Conservation (phyloP, 768 basidiomycete species). For the Aureoboletus auriporus region DNA sequence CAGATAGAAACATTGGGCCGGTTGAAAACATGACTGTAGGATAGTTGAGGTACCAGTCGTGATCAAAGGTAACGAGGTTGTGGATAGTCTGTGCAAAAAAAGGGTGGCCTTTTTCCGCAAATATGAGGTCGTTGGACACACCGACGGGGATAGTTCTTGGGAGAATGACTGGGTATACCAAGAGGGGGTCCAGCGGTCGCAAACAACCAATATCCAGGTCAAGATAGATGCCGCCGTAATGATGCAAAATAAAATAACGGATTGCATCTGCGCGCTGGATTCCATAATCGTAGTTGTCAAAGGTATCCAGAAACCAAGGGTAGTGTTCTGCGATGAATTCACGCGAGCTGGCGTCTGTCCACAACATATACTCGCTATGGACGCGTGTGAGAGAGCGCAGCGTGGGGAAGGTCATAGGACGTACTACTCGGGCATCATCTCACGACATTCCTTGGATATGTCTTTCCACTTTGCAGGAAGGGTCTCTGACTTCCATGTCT, state of each 20-base stretch:
- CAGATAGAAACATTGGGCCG: conserved; percentile 97
- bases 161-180: conserved; percentile 83
- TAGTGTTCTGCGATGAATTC: conserved; percentile 88
- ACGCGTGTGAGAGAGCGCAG: conserved; percentile 13
- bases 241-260: conserved; percentile 95
- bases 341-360: conserved; percentile 91
- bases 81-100: conserved; percentile 93
- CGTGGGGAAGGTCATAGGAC: conserved; percentile 31
- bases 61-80: conserved; percentile 87
- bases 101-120: conserved; percentile 78
- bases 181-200: conserved; percentile 79
- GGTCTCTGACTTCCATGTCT: conserved; percentile 94
- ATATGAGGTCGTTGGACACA: conserved; percentile 96
- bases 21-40: conserved; percentile 99
- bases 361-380: conserved; percentile 88
- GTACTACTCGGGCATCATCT: conserved; percentile 96
- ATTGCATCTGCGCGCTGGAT: conserved; percentile 98
- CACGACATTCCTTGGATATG: conserved; percentile 79
- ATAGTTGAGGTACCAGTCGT: conserved; percentile 93
- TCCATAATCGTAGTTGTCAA: conserved; percentile 84
- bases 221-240: conserved; percentile 93
- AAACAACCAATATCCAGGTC: conserved; percentile 96
- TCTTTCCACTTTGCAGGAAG: conserved; percentile 79
- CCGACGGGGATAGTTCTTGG: conserved; percentile 97
- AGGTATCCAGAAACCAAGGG: conserved; percentile 90